A percentile compares a stretch with the other conserved stretches of the same genome.
These are phyloP conservation scores for Mycena kentingensis DNA, from an alignment of 768 basidiomycete genomes.

Conservation along the genomic window DNA sequence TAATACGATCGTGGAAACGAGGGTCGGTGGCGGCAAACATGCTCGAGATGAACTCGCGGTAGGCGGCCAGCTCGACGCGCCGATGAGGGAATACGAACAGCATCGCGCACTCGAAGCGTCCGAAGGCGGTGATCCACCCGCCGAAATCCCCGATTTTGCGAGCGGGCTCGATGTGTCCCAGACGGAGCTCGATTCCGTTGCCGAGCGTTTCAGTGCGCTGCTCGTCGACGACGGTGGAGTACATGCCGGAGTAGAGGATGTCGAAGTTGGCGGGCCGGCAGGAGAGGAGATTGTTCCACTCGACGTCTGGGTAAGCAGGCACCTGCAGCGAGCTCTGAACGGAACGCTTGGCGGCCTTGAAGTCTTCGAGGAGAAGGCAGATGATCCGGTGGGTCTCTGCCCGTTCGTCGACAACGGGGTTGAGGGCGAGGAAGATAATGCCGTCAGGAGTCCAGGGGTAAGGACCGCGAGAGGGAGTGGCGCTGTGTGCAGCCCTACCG, in stretches of 20 bases:
- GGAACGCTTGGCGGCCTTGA: not conserved
- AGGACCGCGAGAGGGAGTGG: not conserved
- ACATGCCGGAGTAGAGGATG: not conserved
- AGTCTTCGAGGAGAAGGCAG: not conserved
- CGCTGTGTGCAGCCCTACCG: too few relatives aligned
- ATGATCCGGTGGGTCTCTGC: not conserved
- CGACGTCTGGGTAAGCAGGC: not conserved
- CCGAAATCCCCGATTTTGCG: constrained; percentile 7
- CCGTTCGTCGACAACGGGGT: not conserved
- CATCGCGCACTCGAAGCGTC: not conserved
- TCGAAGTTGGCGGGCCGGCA: not conserved
- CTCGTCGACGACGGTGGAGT: not conserved
- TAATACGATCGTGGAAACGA: constrained; percentile 5
- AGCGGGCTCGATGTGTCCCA: constrained; percentile 4
- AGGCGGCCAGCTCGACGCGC: not conserved
- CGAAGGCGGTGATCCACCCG: constrained; percentile 12
- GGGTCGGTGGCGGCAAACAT: constrained; percentile 1
- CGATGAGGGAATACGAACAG: constrained; percentile 12
- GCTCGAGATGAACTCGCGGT: constrained; percentile 4
- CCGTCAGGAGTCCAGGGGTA: not conserved
- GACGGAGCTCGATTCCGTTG: constrained; percentile 15
- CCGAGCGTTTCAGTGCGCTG: constrained; percentile 6
- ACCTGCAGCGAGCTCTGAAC: not conserved
- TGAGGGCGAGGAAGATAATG: not conserved
- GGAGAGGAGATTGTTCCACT: not conserved